Evolutionary conservation across 116 monocot species (phyloP), one percentile per base, ranked within the genome.

Genomic region (Phalaenopsis hybrid): DNA sequence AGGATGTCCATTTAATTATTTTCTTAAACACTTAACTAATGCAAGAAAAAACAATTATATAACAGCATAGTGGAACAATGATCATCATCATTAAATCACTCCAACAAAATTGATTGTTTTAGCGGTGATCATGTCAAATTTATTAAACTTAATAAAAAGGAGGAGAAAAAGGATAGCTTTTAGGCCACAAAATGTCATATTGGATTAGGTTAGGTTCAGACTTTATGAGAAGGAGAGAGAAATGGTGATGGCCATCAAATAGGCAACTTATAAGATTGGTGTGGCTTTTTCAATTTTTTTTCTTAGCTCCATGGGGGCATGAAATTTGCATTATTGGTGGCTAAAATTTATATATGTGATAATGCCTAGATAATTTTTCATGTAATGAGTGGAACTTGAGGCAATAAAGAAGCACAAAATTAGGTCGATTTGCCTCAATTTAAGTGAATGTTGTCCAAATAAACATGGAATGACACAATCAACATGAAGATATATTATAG

Each of bases 201-300:
- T 63, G 4, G 63, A 63, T 63, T 63, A 63, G 63, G 21, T 63
- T 63, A 63, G 4, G n/a, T 21, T 63, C 2, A 23, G 8, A n/a
- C 63, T 63, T 63, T n/a, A 63, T 63, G 63, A 63, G 74, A 74
- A 52, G 52, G 74, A 74, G 74, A 43, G 74, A 74, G 43, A 43
- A 13, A 17, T 16, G 74, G 43, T 33, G 43, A 8, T 8, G 7
- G 46, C 21, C 21, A n/a, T 12, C 18, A 49, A 17, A 1, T 28
- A 1, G 10, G 41, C 5, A 55, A n/a, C 59, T 44, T 46, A 31
- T 31, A 31, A 15, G 52, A 13, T 52, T 52, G 52, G 52, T 52
- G 52, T 52, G 52, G 18, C n/a, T 63, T 63, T 21, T 63, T 63
- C 63, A n/a, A 63, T 21, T 63, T 63, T 63, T 63, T n/a, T 8